These are phyloP conservation scores for Russula emetica DNA, from an alignment of 768 basidiomycete species.

Conservation along the genomic window DNA sequence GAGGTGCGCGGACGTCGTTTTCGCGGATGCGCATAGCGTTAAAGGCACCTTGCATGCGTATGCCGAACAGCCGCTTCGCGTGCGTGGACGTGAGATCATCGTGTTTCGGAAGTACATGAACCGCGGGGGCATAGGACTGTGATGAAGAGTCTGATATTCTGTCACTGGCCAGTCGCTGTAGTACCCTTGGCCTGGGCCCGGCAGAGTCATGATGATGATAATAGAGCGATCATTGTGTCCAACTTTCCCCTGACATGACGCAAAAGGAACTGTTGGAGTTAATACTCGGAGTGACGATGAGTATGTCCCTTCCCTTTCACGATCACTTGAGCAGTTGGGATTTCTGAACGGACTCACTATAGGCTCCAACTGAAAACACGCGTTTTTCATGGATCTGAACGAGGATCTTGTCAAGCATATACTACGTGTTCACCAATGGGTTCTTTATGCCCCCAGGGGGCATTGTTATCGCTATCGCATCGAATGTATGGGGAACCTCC, in stretches of 20 bases:
- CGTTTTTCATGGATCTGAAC: not conserved
- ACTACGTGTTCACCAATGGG: constrained; percentile 7
- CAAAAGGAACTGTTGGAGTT: too few species aligned
- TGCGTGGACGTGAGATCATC: too few species aligned
- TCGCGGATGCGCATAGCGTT: too few species aligned
- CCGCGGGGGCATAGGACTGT: too few species aligned
- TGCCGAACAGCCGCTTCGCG: not conserved
- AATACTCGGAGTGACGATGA: too few species aligned
- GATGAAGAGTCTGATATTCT: not conserved
- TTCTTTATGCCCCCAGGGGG: too few species aligned
- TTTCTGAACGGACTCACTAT: not conserved
- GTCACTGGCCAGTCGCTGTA: too few species aligned
- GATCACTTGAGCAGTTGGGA: not conserved
- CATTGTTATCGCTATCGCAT: too few species aligned
- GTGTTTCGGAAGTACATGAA: not conserved
- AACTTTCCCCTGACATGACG: not conserved
- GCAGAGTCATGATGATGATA: not conserved
- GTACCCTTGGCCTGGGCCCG: too few species aligned
- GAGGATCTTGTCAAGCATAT: constrained; percentile 6
- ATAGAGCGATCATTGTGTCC: constrained; percentile 1
- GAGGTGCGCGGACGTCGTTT: too few species aligned
- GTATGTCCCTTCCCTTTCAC: too few species aligned
- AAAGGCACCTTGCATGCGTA: too few species aligned
- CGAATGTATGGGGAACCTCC: not conserved
- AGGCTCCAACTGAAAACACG: constrained; percentile 14